Evolutionary conservation across 1,139 yeast species (phyloP).

Genomic region (Taphrina flavorubra): DNA sequence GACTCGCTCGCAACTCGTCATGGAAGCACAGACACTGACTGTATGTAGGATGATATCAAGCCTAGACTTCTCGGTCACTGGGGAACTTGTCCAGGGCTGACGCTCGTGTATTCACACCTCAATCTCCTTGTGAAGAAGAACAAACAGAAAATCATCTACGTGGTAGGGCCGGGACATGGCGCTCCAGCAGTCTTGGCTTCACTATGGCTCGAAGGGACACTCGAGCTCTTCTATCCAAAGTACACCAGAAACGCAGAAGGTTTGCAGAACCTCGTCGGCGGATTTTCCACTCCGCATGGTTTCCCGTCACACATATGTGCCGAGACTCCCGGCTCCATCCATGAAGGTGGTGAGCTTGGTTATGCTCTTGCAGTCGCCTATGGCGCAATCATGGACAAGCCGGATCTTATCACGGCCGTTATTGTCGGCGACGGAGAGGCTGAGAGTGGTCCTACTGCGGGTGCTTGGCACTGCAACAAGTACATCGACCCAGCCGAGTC

Average conservation of each 20-base stretch:
- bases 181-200: slow-evolving; percentile 47
- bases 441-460: slow-evolving; percentile 47
- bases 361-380: slow-evolving; percentile 47
- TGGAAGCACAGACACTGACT: neutral
- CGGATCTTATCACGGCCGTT: slow-evolving; percentile 45
- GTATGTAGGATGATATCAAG: slow-evolving; percentile 44
- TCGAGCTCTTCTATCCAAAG: slow-evolving; percentile 44
- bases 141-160: slow-evolving; percentile 45
- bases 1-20: neutral
- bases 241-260: slow-evolving; percentile 44
- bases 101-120: slow-evolving; percentile 46
- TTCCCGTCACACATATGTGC: slow-evolving; percentile 47
- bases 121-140: slow-evolving; percentile 45
- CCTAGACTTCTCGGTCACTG: slow-evolving; percentile 47
- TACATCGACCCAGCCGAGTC: slow-evolving; percentile 47
- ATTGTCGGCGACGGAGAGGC: slow-evolving; percentile 47
- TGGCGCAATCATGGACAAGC: slow-evolving; percentile 47
- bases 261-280: slow-evolving; percentile 43
- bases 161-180: slow-evolving; percentile 47
- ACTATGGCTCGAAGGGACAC: slow-evolving; percentile 46
- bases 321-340: slow-evolving; percentile 47
- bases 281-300: slow-evolving; percentile 47
- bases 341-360: slow-evolving; percentile 48
- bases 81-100: slow-evolving; percentile 47
- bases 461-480: slow-evolving; percentile 47